Percentiles rank a stretch among this genome's conserved stretches.
Evolutionary conservation across 2,329 filamentous ascomycete species (phyloP).

Genomic region (Fusarium sp.): DNA sequence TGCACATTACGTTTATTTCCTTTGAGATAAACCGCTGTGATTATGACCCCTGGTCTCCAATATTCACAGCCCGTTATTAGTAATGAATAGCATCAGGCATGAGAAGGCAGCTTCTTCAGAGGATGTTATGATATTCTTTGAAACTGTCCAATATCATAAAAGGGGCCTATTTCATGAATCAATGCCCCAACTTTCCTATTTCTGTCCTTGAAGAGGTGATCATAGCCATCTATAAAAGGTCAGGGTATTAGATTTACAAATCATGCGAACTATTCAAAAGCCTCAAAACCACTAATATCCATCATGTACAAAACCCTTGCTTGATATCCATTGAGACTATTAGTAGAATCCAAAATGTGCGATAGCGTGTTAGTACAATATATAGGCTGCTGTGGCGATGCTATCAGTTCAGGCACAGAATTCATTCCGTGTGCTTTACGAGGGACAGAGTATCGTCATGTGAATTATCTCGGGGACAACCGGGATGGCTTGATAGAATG

Average conservation of each 20-base stretch:
- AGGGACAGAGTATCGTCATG: neutral
- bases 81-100: neutral
- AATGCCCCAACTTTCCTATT: neutral
- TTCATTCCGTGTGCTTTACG: neutral
- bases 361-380: neutral
- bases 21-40: too few species aligned
- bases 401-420: neutral
- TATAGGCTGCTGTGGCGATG: neutral
- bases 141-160: too few species aligned
- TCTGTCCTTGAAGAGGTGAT: too few species aligned
- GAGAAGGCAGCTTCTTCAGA: too few species aligned
- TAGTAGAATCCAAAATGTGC: neutral
- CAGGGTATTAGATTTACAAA: rapidly evolving
- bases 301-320: rapidly evolving
- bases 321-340: neutral
- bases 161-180: too few species aligned
- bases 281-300: too few species aligned
- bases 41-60: neutral
- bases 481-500: neutral
- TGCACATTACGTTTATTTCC: neutral
- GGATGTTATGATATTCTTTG: rapidly evolving
- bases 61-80: neutral
- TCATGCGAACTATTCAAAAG: too few species aligned
- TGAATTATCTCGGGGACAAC: neutral
- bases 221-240: neutral